Evolutionary conservation across 805 yeast genomes (phyloP), one percentile per base, ranked within the genome.

Genomic region (Yamadazyma scolyti): DNA sequence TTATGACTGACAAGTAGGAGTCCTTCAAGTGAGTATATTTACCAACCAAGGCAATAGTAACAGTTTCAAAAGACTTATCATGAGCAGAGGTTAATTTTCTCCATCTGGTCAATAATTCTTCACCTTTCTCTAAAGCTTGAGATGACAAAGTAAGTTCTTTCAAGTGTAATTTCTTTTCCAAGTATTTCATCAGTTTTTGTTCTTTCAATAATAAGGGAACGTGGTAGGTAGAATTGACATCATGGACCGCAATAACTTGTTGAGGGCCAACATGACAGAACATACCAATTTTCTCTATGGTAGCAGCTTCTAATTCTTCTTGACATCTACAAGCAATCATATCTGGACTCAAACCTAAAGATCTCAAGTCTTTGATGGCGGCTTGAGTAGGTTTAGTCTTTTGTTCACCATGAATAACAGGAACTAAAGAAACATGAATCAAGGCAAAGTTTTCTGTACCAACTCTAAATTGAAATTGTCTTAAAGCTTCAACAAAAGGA

Each of bases 351-450:
- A 93, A 75, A 50, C 99, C 99, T 39, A 90, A 68, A 27, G 96
- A 84, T 65, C 99, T 82, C 62, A 93, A 75, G 61, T 93, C 98
- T 60, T 88, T 87, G 54, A 93, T 84, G 28, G 99, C 99, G 43
- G 97, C 98, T 68, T 93, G 99, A 9, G 99, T 93, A 37, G 99
- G 99, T 65, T 93, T 93, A 25, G 99, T 93, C 73, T 93, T 93
- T 63, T 93, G 96, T 70, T 93, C 99, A 41, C 97, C 98, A 48
- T 89, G 95, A 52, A 93, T 90, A 29, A 93, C 97, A 27, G 97
- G 97, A 28, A 93, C 97, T 43, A 93, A 71, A 26, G 97, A 90
- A 28, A 93, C 99, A 50, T 93, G 99, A 50, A 90, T 86, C 56
- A 93, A 73, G 12, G 97, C 95, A 64, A 93, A 93, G 65, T 86